A percentile compares a stretch with the other conserved stretches of the same genome.
Conservation (phyloP, 129 eudicot genomes). For the Saussurea involucrata region DNA sequence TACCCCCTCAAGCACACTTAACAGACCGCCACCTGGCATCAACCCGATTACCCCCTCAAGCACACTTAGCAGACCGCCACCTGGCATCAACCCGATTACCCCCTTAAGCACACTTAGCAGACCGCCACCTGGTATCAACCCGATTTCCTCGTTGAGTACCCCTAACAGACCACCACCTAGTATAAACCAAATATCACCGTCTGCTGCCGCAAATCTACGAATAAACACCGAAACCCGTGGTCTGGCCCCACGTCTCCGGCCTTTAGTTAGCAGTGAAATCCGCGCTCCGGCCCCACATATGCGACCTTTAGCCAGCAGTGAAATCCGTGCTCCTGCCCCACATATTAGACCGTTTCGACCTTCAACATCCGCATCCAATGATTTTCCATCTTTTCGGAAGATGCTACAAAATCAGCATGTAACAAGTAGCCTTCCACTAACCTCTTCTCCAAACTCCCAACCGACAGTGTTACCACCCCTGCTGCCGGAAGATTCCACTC, state of each 20-base stretch:
- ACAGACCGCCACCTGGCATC: neutral
- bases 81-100: neutral
- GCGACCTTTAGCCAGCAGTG: conserved; percentile 28
- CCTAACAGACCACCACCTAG: conserved; percentile 32
- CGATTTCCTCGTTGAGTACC: neutral
- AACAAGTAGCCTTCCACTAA: neutral
- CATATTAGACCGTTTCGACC: conserved; percentile 52
- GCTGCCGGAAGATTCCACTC: conserved; percentile 5
- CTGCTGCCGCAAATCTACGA: conserved; percentile 34
- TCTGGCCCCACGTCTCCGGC: conserved; percentile 53
- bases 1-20: neutral
- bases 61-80: neutral
- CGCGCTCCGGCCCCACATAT: conserved; percentile 60
- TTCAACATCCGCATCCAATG: conserved; percentile 23
- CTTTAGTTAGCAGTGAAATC: conserved; percentile 29
- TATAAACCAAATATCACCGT: conserved; percentile 38
- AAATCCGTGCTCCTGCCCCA: conserved; percentile 53
- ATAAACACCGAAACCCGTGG: conserved; percentile 42
- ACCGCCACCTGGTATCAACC: conserved; percentile 8
- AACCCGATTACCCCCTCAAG: neutral
- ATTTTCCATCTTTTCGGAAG: conserved; percentile 10
- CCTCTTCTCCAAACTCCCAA: conserved; percentile 16
- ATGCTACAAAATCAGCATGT: conserved; percentile 29
- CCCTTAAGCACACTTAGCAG: neutral
- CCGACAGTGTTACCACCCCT: neutral